Percentiles rank a stretch among this genome's conserved stretches.
Evolutionary conservation across 2,329 filamentous ascomycete species (phyloP).

Genomic region (Keithomyces neogunnii): DNA sequence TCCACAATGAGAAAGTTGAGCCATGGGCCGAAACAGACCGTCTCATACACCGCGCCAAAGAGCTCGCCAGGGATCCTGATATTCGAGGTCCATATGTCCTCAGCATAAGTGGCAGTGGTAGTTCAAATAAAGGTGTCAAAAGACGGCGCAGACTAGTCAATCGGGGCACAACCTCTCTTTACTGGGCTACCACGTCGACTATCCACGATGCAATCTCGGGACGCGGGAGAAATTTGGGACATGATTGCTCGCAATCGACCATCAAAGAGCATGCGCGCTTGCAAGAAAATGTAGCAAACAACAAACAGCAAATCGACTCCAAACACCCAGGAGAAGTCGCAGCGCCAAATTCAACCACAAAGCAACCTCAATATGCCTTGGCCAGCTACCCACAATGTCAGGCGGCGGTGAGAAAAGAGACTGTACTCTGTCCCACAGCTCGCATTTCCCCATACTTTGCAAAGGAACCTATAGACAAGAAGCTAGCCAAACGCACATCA

Average conservation of each 20-base stretch:
- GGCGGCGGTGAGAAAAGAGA: not conserved
- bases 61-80: slow-evolving; percentile 16
- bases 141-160: not conserved
- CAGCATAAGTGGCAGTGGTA: not conserved
- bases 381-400: not conserved
- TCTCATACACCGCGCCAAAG: slow-evolving; percentile 22
- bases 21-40: slow-evolving; percentile 28
- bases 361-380: not conserved
- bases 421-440: not conserved
- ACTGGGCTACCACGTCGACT: not conserved
- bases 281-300: not conserved
- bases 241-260: not conserved
- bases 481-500: slow-evolving; percentile 23
- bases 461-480: slow-evolving; percentile 8
- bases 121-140: not conserved
- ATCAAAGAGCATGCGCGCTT: not conserved
- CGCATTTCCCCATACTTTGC: slow-evolving; percentile 25
- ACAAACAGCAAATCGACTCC: not conserved
- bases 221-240: not conserved
- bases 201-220: not conserved
- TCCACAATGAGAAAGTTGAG: slow-evolving; percentile 4
- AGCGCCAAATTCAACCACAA: not conserved
- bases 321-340: not conserved
- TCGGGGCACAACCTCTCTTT: not conserved
- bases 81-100: slow-evolving; percentile 7